Conservation (phyloP, 345 rosid species). For the Eucalyptus paniculata region DNA sequence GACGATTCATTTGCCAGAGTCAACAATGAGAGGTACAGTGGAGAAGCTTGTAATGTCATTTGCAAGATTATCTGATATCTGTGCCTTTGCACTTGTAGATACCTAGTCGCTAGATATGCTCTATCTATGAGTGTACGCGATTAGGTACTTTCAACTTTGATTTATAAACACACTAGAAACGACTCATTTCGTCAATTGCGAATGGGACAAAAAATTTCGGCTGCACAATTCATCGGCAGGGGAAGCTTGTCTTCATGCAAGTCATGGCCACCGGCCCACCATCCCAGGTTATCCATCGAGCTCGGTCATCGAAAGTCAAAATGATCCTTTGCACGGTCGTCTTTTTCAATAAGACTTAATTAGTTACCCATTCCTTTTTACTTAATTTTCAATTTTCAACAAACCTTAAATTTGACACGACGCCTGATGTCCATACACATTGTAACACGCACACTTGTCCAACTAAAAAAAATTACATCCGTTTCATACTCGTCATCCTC, state of each 20-base stretch:
- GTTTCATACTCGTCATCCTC: too few species aligned
- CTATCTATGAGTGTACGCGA: too few species aligned
- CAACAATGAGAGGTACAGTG: slow-evolving; percentile 11
- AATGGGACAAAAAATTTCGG: background rate
- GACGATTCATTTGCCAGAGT: slow-evolving; percentile 19
- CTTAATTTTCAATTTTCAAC: background rate
- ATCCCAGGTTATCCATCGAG: background rate
- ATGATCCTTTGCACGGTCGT: background rate
- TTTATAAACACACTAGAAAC: background rate
- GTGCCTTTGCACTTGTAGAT: too few species aligned
- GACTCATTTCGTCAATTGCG: background rate
- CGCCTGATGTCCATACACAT: too few species aligned
- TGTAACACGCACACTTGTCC: too few species aligned
- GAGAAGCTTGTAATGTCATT: slow-evolving; percentile 26
- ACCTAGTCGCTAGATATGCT: background rate
- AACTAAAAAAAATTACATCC: too few species aligned
- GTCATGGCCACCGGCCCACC: background rate
- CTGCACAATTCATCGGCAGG: background rate
- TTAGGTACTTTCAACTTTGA: too few species aligned
- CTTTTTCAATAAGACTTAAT: too few species aligned
- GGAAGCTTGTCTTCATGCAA: background rate
- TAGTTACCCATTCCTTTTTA: too few species aligned
- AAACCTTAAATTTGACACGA: too few species aligned
- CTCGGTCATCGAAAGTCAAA: background rate
- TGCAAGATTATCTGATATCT: too few species aligned